Percentiles rank a stretch among this genome's conserved stretches.
These are phyloP conservation scores for Lentinula detonsa DNA, from an alignment of 768 basidiomycete species.

Conservation along the genomic window DNA sequence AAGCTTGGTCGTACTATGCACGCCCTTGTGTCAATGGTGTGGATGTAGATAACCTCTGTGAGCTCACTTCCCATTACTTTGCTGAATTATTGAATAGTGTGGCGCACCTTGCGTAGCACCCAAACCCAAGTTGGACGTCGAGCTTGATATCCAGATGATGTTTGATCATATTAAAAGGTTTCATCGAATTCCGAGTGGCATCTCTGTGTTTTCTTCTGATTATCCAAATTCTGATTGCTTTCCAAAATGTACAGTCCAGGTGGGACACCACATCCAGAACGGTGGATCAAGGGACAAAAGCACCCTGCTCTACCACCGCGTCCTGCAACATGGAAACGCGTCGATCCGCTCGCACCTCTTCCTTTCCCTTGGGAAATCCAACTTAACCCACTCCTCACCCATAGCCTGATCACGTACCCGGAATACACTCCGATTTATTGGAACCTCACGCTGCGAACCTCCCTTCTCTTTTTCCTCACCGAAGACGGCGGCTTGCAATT, in stretches of 20 bases:
- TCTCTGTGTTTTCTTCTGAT: neutral
- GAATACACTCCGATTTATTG: slow-evolving; percentile 31
- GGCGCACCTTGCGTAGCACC: slow-evolving; percentile 9
- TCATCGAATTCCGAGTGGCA: neutral
- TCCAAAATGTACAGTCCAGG: slow-evolving; percentile 22
- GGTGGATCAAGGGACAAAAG: slow-evolving; percentile 40
- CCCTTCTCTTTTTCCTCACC: slow-evolving; percentile 19
- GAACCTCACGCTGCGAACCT: slow-evolving; percentile 31
- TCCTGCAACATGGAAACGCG: slow-evolving; percentile 39
- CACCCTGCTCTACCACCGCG: slow-evolving; percentile 47
- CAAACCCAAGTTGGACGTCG: slow-evolving; percentile 16
- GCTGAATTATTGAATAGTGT: neutral
- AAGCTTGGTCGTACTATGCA: slow-evolving; percentile 50
- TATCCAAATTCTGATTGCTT: neutral
- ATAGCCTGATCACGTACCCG: neutral
- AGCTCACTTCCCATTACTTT: slow-evolving; percentile 15
- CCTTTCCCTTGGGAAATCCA: slow-evolving; percentile 45
- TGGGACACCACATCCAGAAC: slow-evolving; percentile 32
- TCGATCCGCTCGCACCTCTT: slow-evolving; percentile 28
- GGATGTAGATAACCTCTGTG: slow-evolving; percentile 36
- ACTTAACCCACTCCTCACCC: slow-evolving; percentile 53
- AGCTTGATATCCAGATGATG: slow-evolving; percentile 24
- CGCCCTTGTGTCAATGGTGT: slow-evolving; percentile 36
- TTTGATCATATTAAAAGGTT: slow-evolving; percentile 16
- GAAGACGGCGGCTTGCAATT: slow-evolving; percentile 19